Evolutionary conservation across 371 early-diverging fungal species (phyloP).

Genomic region (Mucor plumbeus): DNA sequence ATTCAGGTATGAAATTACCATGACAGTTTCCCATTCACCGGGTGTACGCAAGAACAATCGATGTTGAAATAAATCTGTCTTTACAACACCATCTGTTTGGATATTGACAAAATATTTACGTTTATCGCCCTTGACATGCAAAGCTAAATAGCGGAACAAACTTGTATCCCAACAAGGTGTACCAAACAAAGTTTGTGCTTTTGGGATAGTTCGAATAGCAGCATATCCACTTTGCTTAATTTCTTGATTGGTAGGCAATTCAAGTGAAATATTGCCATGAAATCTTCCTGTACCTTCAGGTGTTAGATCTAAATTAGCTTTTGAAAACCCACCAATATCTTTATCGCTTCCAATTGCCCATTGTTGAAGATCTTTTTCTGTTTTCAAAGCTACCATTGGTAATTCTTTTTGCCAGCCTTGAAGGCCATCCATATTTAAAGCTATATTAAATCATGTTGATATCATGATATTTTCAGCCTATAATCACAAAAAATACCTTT

Average conservation of each 20-base stretch:
- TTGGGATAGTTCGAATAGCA: constrained; percentile 72
- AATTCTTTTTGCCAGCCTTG: constrained; percentile 71
- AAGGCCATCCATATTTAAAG: constrained; percentile 52
- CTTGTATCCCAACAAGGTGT: constrained; percentile 87
- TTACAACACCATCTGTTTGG: constrained; percentile 82
- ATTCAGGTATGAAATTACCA: constrained; percentile 54
- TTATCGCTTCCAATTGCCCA: constrained; percentile 90
- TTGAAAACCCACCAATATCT: constrained; percentile 87
- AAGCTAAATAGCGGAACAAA: constrained; percentile 81
- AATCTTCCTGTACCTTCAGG: constrained; percentile 68
- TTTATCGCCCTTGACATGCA: constrained; percentile 81
- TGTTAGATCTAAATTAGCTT: constrained; percentile 65
- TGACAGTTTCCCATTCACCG: constrained; percentile 90
- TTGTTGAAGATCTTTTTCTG: constrained; percentile 62
- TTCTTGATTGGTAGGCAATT: constrained; percentile 75
- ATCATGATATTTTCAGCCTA: background rate
- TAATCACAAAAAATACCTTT: constrained; percentile 45
- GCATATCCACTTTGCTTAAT: constrained; percentile 90
- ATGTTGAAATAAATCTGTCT: constrained; percentile 91
- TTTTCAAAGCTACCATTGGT: constrained; percentile 67
- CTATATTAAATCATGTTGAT: constrained; percentile 16
- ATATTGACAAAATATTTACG: constrained; percentile 91
- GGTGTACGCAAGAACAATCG: constrained; percentile 83
- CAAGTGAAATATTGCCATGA: constrained; percentile 80
- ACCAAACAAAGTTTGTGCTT: constrained; percentile 63